phyloP scores from a whole-genome alignment of 768 basidiomycete genomes.

The Termitomyces sp. region DNA sequence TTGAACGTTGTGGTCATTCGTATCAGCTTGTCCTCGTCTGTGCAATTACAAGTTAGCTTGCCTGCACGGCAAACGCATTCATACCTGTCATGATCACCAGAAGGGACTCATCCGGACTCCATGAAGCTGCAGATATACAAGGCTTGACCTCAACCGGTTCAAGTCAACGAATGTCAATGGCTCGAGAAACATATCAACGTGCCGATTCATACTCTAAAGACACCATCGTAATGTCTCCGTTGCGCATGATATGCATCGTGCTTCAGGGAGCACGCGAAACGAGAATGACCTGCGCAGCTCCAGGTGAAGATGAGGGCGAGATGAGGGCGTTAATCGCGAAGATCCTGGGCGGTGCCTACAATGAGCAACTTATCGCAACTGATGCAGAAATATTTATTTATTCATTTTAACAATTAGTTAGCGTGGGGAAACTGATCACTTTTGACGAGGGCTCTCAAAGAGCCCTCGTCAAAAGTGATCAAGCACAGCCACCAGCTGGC shows the following conservation, averaged over 20 bases:
- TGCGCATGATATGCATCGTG: constrained; percentile 60
- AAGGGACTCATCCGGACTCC: constrained; percentile 92
- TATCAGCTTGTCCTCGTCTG: constrained; percentile 75
- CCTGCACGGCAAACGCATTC: constrained; percentile 4
- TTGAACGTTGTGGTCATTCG: constrained; percentile 90
- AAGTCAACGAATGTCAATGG: neutral
- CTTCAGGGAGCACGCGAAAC: constrained; percentile 68
- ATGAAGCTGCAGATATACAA: constrained; percentile 76
- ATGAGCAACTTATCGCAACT: constrained; percentile 7
- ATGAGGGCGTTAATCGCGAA: constrained; percentile 28
- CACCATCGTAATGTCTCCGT: constrained; percentile 80
- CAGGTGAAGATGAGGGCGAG: no score
- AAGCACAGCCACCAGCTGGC: no score
- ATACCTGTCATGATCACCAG: constrained; percentile 77
- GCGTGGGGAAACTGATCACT: no score
- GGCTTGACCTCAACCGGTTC: constrained; percentile 69
- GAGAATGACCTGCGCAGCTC: constrained; percentile 47
- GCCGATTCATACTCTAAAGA: constrained; percentile 47
- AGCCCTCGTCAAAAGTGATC: no score
- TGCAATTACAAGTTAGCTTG: neutral
- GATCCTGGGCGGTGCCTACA: constrained; percentile 16
- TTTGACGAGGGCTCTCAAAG: no score
- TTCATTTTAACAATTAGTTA: no score
- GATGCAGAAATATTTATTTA: no score
- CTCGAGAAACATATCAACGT: constrained; percentile 18